Evolutionary conservation across 2,329 filamentous ascomycete species (phyloP).

Genomic region (Chrysosphaeria jannelii): DNA sequence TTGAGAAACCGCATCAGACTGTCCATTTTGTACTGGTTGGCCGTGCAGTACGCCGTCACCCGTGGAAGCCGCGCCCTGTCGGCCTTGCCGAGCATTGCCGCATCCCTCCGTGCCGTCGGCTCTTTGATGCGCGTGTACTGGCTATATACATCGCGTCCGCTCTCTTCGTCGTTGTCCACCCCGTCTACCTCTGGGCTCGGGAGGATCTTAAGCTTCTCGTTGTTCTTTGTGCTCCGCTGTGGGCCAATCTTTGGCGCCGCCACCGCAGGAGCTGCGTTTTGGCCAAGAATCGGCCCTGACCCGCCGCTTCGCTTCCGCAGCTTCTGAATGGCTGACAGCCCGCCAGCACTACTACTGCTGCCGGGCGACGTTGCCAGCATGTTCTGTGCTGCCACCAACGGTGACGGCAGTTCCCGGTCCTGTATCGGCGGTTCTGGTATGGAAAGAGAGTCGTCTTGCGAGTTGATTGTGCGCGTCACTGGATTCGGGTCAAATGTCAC

Average conservation of each 20-base stretch:
- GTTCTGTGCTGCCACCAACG: conserved; percentile 8
- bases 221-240: conserved; percentile 80
- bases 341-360: too few relatives aligned
- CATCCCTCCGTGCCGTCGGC: conserved; percentile 71
- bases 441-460: conserved; percentile 1
- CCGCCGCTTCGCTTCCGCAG: too few relatives aligned
- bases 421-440: conserved; percentile 7
- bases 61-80: conserved; percentile 64
- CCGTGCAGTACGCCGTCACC: conserved; percentile 90
- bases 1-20: conserved; percentile 76
- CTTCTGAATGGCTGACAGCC: conserved; percentile 9
- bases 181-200: conserved; percentile 66
- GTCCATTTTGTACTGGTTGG: conserved; percentile 73
- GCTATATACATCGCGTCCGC: conserved; percentile 81
- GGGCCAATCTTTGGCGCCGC: conserved; percentile 52
- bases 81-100: conserved; percentile 73
- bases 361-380: too few relatives aligned
- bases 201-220: conserved; percentile 89
- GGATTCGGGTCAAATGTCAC: conserved; percentile 54
- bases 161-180: conserved; percentile 58
- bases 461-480: conserved; percentile 26
- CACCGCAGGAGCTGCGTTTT: conserved; percentile 2
- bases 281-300: neutral
- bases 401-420: conserved; percentile 6
- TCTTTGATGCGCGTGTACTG: conserved; percentile 97